phyloP scores from a whole-genome alignment of 1,284 basidiomycete genomes.

The Trichosporon asahii region DNA sequence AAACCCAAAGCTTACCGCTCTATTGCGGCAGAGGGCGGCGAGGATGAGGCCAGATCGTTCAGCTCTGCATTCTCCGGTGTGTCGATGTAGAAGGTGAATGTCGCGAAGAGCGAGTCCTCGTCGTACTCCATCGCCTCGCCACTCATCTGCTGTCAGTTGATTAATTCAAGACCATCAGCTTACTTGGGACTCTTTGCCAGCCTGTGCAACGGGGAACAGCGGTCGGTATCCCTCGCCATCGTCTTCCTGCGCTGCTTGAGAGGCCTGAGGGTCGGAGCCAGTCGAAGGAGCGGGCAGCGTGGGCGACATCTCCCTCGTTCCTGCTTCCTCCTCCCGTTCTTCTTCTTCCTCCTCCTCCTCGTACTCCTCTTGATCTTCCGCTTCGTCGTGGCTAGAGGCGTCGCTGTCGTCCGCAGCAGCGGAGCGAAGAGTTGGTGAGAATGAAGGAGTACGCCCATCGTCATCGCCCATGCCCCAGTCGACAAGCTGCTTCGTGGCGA shows the following conservation, averaged over 20 bases:
- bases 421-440: background rate
- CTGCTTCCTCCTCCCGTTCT: constrained; percentile 31
- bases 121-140: constrained; percentile 72
- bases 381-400: constrained; percentile 16
- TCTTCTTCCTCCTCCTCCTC: constrained; percentile 41
- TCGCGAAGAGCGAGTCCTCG: constrained; percentile 63
- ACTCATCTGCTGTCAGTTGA: constrained; percentile 58
- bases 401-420: constrained; percentile 17
- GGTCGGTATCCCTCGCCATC: constrained; percentile 57
- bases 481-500: constrained; percentile 13
- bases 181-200: constrained; percentile 38
- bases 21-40: constrained; percentile 54
- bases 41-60: constrained; percentile 60
- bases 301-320: background rate
- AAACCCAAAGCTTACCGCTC: constrained; percentile 53
- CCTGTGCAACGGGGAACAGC: constrained; percentile 17
- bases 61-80: constrained; percentile 65
- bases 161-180: constrained; percentile 9
- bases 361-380: constrained; percentile 17
- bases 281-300: background rate
- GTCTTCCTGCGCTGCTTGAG: background rate
- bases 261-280: background rate
- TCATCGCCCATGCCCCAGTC: constrained; percentile 32
- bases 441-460: background rate
- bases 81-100: constrained; percentile 84